phyloP scores from a whole-genome alignment of 148 eudicot species.

The Oxyria digyna region DNA sequence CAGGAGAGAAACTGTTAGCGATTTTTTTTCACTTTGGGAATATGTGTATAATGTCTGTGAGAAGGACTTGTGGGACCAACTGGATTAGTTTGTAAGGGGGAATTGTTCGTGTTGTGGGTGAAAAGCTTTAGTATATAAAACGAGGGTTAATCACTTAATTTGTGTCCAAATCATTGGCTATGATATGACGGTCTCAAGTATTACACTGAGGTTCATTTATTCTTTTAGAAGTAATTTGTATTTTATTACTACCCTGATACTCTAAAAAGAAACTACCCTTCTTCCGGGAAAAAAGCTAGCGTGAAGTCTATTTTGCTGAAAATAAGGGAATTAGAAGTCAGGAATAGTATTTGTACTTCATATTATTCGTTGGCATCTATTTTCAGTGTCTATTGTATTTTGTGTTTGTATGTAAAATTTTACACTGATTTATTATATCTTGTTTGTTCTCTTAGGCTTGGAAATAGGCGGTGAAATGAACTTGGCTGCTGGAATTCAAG shows the following conservation, averaged over 20 bases:
- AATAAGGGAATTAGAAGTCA: neutral
- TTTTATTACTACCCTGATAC: neutral
- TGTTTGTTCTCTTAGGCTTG: conserved; percentile 33
- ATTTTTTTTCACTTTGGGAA: neutral
- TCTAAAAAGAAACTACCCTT: neutral
- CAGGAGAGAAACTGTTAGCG: neutral
- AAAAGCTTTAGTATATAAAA: neutral
- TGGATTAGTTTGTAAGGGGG: neutral
- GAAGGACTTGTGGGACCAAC: neutral
- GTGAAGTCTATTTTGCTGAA: neutral
- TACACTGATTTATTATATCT: neutral
- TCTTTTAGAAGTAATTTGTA: neutral
- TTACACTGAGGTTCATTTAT: neutral
- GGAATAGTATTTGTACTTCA: neutral
- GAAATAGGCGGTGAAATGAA: conserved; percentile 93
- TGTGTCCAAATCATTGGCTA: neutral
- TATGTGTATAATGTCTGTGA: neutral
- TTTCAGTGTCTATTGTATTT: neutral
- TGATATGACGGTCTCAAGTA: neutral
- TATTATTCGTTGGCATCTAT: neutral
- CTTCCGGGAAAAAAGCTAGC: neutral
- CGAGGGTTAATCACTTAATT: neutral
- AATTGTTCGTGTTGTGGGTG: neutral
- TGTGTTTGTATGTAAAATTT: neutral
- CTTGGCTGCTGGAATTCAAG: conserved; percentile 94